Conservation (phyloP, 2,329 filamentous ascomycete species). For the Fusarium oligoseptatum region DNA sequence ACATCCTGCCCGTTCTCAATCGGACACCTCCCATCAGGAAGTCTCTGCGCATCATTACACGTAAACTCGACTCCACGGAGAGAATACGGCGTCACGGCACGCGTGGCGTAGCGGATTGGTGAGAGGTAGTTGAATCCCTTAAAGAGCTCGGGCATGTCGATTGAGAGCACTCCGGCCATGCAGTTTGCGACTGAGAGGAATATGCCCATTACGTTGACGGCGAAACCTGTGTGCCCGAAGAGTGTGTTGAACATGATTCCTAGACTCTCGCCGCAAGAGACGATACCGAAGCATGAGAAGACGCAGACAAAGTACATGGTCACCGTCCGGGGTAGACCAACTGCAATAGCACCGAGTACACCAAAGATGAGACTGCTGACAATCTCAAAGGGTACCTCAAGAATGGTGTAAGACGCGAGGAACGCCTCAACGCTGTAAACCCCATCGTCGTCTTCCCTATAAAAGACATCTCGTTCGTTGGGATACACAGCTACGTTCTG, state of each 20-base stretch:
- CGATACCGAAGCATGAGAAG: slow-evolving; percentile 79
- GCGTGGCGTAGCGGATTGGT: slow-evolving; percentile 77
- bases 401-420: slow-evolving; percentile 75
- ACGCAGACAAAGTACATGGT: slow-evolving; percentile 76
- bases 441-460: slow-evolving; percentile 80
- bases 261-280: slow-evolving; percentile 80
- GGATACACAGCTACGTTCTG: slow-evolving; percentile 84
- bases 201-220: slow-evolving; percentile 78
- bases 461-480: slow-evolving; percentile 79
- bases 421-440: slow-evolving; percentile 81
- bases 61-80: slow-evolving; percentile 72
- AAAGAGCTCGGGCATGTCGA: slow-evolving; percentile 76
- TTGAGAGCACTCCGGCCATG: slow-evolving; percentile 79
- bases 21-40: slow-evolving; percentile 72
- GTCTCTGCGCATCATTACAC: slow-evolving; percentile 70
- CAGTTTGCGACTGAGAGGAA: slow-evolving; percentile 78
- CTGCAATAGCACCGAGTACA: slow-evolving; percentile 72
- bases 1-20: slow-evolving; percentile 77
- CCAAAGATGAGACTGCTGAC: slow-evolving; percentile 75
- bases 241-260: slow-evolving; percentile 87
- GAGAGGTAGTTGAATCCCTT: slow-evolving; percentile 78
- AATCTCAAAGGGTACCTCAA: slow-evolving; percentile 81
- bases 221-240: slow-evolving; percentile 80
- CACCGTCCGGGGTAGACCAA: slow-evolving; percentile 72
- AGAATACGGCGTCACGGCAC: slow-evolving; percentile 76